These are phyloP conservation scores for Globisporangium irregulare DNA, from an alignment of 352 stramenopile species.

Conservation along the genomic window DNA sequence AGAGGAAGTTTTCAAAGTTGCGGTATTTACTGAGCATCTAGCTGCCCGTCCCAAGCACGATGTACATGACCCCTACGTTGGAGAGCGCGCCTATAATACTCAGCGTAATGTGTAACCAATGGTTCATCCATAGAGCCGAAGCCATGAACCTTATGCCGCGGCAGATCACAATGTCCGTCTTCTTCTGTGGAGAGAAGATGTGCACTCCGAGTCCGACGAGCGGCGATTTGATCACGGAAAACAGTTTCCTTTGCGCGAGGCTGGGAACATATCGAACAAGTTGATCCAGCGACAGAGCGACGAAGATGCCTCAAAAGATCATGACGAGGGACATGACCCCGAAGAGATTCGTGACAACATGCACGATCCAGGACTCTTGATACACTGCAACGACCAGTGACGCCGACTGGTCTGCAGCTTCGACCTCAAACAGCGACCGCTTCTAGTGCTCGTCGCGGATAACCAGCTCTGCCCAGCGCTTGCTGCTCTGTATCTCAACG, in stretches of 20 bases:
- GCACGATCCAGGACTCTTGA: constrained; percentile 20
- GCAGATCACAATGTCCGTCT: constrained; percentile 33
- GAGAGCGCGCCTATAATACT: constrained; percentile 48
- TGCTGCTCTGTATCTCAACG: constrained; percentile 46
- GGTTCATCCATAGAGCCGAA: constrained; percentile 59
- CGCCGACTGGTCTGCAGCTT: constrained; percentile 32
- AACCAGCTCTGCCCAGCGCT: constrained; percentile 35
- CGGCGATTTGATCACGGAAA: constrained; percentile 25
- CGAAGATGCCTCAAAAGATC: constrained; percentile 39
- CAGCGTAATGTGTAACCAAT: constrained; percentile 58
- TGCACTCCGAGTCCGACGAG: constrained; percentile 37
- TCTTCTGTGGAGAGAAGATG: constrained; percentile 25
- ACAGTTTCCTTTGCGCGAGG: constrained; percentile 20
- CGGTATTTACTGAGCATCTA: constrained; percentile 44
- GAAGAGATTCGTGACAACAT: constrained; percentile 30
- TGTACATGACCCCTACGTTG: constrained; percentile 42
- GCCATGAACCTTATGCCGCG: constrained; percentile 40
- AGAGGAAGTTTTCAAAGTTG: constrained; percentile 49
- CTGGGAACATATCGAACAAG: constrained; percentile 41
- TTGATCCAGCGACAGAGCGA: constrained; percentile 28
- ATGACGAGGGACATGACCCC: constrained; percentile 42
- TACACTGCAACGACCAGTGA: constrained; percentile 41
- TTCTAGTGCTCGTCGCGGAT: constrained; percentile 33
- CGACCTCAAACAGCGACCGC: constrained; percentile 40
- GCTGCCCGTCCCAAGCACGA: constrained; percentile 37